phyloP scores from a whole-genome alignment of 2,329 filamentous ascomycete genomes.

The Penicillium hesseltinei region DNA sequence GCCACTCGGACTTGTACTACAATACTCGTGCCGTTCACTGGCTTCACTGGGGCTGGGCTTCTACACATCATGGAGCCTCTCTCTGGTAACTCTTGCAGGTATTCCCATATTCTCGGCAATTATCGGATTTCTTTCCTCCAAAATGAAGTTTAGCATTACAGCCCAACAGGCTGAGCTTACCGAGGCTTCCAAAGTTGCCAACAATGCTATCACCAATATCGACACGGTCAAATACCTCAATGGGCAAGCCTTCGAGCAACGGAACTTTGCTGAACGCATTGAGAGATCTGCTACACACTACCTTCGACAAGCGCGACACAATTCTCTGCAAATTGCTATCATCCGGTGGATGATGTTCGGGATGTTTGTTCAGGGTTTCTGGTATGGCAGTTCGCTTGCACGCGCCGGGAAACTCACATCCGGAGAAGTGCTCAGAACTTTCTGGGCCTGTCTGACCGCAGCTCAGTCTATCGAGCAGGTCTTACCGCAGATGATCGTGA shows the following conservation, averaged over 20 bases:
- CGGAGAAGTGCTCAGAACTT: conserved; percentile 74
- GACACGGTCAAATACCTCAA: conserved; percentile 87
- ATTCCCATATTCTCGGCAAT: conserved; percentile 65
- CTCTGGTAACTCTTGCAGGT: conserved; percentile 72
- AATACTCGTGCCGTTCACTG: conserved; percentile 62
- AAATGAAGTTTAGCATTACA: conserved; percentile 64
- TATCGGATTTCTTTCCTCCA: conserved; percentile 59
- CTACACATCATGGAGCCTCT: conserved; percentile 78
- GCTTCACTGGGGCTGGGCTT: conserved; percentile 71
- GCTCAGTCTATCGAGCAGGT: conserved; percentile 72
- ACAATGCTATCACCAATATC: conserved; percentile 69
- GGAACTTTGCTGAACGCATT: conserved; percentile 62
- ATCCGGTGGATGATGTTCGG: conserved; percentile 70
- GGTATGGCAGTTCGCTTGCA: conserved; percentile 75
- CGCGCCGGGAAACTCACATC: conserved; percentile 56
- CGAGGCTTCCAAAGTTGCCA: conserved; percentile 68
- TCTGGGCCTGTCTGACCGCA: conserved; percentile 76
- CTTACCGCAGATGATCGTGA: conserved; percentile 70
- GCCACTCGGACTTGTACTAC: conserved; percentile 68
- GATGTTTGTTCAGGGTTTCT: conserved; percentile 87
- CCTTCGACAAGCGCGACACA: conserved; percentile 64
- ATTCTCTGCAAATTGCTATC: conserved; percentile 69
- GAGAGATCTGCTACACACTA: conserved; percentile 62
- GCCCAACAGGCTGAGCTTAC: conserved; percentile 67
- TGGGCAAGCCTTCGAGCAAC: conserved; percentile 66